Conservation (phyloP, 2,329 filamentous ascomycete species). For the Pezicula rhizophila region DNA sequence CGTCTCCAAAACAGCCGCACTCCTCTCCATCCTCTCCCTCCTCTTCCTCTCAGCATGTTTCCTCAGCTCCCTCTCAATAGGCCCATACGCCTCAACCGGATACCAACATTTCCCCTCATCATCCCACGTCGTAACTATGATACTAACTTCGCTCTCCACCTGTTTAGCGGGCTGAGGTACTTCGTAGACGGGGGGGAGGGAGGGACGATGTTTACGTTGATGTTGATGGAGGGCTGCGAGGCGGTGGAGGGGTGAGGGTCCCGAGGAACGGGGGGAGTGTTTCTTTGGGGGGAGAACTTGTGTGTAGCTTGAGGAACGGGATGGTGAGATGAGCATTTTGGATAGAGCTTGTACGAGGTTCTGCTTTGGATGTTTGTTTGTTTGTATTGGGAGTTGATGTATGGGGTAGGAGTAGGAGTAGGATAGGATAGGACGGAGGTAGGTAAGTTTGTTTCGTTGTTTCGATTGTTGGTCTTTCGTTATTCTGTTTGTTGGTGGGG, state of each 20-base stretch:
- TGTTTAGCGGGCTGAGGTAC: not conserved
- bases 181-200: not conserved
- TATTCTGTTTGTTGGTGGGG: too few relatives aligned
- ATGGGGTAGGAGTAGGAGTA: too few relatives aligned
- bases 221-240: not conserved
- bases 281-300: too few relatives aligned
- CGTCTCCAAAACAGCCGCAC: not conserved
- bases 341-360: too few relatives aligned
- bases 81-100: not conserved
- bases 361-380: too few relatives aligned
- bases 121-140: conserved; percentile 1
- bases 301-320: too few relatives aligned
- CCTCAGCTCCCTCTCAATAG: not conserved
- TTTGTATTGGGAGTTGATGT: too few relatives aligned
- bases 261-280: too few relatives aligned
- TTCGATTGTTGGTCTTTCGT: too few relatives aligned
- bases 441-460: too few relatives aligned
- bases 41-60: not conserved
- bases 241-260: not conserved
- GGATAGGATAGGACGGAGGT: too few relatives aligned
- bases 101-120: conserved; percentile 1
- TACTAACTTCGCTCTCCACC: not conserved
- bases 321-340: too few relatives aligned
- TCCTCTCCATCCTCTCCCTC: not conserved
- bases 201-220: not conserved